Evolutionary conservation across 2,329 filamentous ascomycete species (phyloP), one percentile per base, ranked within the genome.

Genomic region (Rutstroemia sp.): DNA sequence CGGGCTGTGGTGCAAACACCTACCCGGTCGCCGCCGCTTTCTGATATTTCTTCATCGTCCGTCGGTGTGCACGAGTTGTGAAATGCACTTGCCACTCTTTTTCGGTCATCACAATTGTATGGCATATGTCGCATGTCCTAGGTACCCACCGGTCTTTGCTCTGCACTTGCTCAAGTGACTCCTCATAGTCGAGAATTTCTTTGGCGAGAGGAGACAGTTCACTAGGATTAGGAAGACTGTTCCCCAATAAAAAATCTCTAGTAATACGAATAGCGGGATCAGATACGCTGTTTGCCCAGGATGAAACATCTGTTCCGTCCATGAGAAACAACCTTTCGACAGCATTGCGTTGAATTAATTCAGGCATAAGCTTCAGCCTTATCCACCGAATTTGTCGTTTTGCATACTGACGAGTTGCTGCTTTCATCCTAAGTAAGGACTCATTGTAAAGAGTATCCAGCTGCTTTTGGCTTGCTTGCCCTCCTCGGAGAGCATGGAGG

Each of bases 311-410:
- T 2, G 87, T 90, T 60, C 88, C 88, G 71, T 99, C 90, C 1
- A 97, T 73, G 2, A 97, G 72, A 69, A 88, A 97, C 1, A 96
- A 74, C 38, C 75, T 81, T 21, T 79, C 71, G 51, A 81, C 68
- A 1, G 77, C 75, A 8, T 75, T 71, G 16, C 77, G 72, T 18
- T 81, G 78, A 39, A 74, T 76, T 27, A 94, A 74, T 1, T 85
- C 82, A 9, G 86, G 83, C 44, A 94, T 79, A 25, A 95, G 79
- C 67, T 95, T 95, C 63, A 86, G 81, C 16, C 86, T 81, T 55
- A 97, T 95, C 90, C 92, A 99, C 58, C 86, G 82, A 18, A 89
- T 75, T 70, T 99, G 94, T 7, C 87, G 83, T 59, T 84, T 88
- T 2, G 92, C 89, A 67, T 99, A 99, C 63, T 92, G 90, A 9